These are phyloP conservation scores for Yamadazyma buinensis DNA, from an alignment of 1,139 yeast genomes.

Conservation along the genomic window DNA sequence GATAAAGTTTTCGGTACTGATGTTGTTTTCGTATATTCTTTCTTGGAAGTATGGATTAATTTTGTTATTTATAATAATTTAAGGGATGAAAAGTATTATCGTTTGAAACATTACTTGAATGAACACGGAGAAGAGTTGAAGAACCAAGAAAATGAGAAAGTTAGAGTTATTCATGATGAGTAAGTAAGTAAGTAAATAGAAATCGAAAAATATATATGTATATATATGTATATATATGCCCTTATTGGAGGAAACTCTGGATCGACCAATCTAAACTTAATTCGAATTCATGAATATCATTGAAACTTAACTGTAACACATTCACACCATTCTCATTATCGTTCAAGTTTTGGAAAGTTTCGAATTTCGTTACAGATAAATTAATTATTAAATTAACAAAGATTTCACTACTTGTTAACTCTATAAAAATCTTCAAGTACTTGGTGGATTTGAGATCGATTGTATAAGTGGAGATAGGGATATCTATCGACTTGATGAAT, in stretches of 20 bases:
- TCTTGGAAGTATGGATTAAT: conserved; percentile 69
- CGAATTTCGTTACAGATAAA: conserved; percentile 31
- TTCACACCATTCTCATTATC: conserved; percentile 32
- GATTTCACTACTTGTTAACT: conserved; percentile 37
- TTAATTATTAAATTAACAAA: conserved; percentile 37
- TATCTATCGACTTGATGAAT: conserved; percentile 38
- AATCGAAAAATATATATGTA: no score
- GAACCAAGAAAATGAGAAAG: conserved; percentile 25
- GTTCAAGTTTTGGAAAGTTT: conserved; percentile 24
- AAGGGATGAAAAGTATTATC: conserved; percentile 56
- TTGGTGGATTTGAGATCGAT: conserved; percentile 10
- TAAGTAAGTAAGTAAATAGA: conserved; percentile 11
- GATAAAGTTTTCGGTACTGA: conserved; percentile 53
- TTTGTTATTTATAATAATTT: conserved; percentile 60
- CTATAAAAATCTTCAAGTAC: conserved; percentile 25
- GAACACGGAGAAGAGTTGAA: conserved; percentile 33
- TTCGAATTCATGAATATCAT: conserved; percentile 58
- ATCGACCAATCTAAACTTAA: conserved; percentile 67
- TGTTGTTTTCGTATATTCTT: conserved; percentile 57
- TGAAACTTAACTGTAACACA: conserved; percentile 46
- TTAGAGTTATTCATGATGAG: conserved; percentile 23
- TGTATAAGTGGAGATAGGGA: conserved; percentile 28
- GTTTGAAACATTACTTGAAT: conserved; percentile 35
- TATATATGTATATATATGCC: no score
- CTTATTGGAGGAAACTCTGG: conserved; percentile 20